Evolutionary conservation across 257 asterid species (phyloP), one percentile per base, ranked within the genome.

Genomic region (Nicotiana paniculata): DNA sequence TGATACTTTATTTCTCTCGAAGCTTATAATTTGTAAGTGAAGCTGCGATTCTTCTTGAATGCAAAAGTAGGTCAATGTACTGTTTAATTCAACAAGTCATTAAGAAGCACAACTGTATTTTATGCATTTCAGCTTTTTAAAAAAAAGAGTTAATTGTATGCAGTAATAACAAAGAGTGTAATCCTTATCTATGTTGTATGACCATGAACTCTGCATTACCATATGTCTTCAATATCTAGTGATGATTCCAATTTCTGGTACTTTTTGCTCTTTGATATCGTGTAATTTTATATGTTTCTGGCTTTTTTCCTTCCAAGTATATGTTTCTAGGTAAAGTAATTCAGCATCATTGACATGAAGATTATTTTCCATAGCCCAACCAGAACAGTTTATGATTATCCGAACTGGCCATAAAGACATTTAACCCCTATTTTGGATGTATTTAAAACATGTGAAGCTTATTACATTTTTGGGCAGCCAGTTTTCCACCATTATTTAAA

Each of bases 131-230:
- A 67, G 30, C n/a, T 1, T 32, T 43, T 8, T 2, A n/a, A 70
- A 69, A 37, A 26, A 4, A 33, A 18, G 24, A 16, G 33, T 33
- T 39, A 39, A 69, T n/a, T 4, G 77, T 39, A 39, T 69, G 77
- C 33, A 39, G 43, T 39, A 15, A 39, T 9, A n/a, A 1, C 2
- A 15, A 28, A 66, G 26, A 10, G 77, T 39, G 3, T 11, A 70
- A 39, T 58, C 77, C 77, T 39, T 39, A 11, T 70, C 57, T 13
- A 0, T 70, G 33, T 28, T 39, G 10, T 70, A 11, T 70, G 77
- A 43, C 77, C n/a, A 12, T 39, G 77, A 70, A 43, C 77, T 70
- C 58, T 70, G 35, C 35, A 21, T 70, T 70, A 70, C 77, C 77
- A 70, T 0, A 39, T 70, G 51, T 70, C 11, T n/a, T 39, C 58